A percentile compares a stretch with the other conserved stretches of the same genome.
These are phyloP conservation scores for Pseudonitzschia multistriata DNA, from an alignment of 108 stramenopile genomes.

Conservation along the genomic window DNA sequence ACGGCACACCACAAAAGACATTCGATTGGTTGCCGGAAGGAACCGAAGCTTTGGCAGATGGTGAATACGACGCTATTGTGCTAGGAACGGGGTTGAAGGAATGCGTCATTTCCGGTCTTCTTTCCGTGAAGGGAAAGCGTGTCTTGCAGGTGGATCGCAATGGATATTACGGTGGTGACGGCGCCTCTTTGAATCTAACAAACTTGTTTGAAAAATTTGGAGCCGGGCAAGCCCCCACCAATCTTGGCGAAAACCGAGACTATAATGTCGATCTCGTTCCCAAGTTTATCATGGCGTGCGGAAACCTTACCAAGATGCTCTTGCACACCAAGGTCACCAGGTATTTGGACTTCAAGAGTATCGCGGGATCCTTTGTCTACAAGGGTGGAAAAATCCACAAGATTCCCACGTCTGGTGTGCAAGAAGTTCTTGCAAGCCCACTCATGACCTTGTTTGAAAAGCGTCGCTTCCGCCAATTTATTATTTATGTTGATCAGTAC, in stretches of 20 bases:
- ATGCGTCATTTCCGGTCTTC: slow-evolving; percentile 97
- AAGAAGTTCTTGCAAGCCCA: slow-evolving; percentile 87
- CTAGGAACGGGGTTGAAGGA: slow-evolving; percentile 99
- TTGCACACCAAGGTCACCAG: slow-evolving; percentile 96
- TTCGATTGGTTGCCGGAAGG: slow-evolving; percentile 92
- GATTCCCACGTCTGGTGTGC: slow-evolving; percentile 86
- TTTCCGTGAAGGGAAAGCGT: slow-evolving; percentile 90
- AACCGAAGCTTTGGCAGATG: slow-evolving; percentile 95
- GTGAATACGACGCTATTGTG: slow-evolving; percentile 99
- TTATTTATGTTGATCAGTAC: slow-evolving; percentile 89
- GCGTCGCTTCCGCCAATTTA: slow-evolving; percentile 96
- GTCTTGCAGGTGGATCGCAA: slow-evolving; percentile 98
- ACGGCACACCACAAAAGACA: slow-evolving; percentile 10
- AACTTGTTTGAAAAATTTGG: slow-evolving; percentile 97
- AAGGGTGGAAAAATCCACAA: slow-evolving; percentile 92
- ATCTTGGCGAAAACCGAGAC: slow-evolving; percentile 90
- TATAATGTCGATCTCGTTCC: slow-evolving; percentile 99
- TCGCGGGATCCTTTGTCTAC: slow-evolving; percentile 96
- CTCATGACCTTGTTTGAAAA: slow-evolving; percentile 99
- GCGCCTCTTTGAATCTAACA: slow-evolving; percentile 95
- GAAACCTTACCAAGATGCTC: slow-evolving; percentile 98
- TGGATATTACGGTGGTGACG: slow-evolving; percentile 97
- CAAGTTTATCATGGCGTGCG: slow-evolving; percentile 99
- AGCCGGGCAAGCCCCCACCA: slow-evolving; percentile 73
- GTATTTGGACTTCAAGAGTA: slow-evolving; percentile 96